phyloP scores from a whole-genome alignment of 306 rosid species.

The Heteromeles arbutifolia region DNA sequence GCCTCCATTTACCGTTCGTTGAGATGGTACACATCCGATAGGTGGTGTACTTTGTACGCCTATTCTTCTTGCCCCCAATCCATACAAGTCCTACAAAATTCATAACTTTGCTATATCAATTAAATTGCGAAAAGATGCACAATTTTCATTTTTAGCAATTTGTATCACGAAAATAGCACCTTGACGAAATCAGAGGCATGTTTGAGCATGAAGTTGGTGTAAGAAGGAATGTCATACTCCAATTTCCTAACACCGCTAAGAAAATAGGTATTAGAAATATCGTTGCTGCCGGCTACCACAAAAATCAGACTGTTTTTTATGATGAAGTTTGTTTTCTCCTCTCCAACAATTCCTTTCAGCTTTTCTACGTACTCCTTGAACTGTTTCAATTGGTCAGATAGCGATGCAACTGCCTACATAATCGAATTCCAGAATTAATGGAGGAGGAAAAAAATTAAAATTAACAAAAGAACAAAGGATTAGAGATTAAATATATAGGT shows the following conservation, averaged over 20 bases:
- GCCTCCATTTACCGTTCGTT: constrained; percentile 48
- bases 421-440: not conserved
- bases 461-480: not conserved
- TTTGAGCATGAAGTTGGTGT: constrained; percentile 35
- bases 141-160: not conserved
- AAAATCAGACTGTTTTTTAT: constrained; percentile 32
- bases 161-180: constrained; percentile 19
- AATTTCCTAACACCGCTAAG: constrained; percentile 14
- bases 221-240: constrained; percentile 35
- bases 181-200: constrained; percentile 32
- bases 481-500: not conserved
- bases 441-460: not conserved
- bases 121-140: not conserved
- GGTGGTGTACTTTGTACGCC: constrained; percentile 49
- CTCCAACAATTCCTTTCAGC: constrained; percentile 41
- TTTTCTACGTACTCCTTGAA: constrained; percentile 42
- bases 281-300: constrained; percentile 51
- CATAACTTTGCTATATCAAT: not conserved
- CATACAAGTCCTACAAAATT: constrained; percentile 32
- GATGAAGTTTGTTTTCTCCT: constrained; percentile 37
- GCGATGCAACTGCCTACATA: constrained; percentile 30
- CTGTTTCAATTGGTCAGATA: constrained; percentile 35
- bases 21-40: constrained; percentile 51
- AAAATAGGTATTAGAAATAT: constrained; percentile 45
- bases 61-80: constrained; percentile 41